Conservation (phyloP, 176 grass and related monocot species). For the Hordeum marinum region DNA sequence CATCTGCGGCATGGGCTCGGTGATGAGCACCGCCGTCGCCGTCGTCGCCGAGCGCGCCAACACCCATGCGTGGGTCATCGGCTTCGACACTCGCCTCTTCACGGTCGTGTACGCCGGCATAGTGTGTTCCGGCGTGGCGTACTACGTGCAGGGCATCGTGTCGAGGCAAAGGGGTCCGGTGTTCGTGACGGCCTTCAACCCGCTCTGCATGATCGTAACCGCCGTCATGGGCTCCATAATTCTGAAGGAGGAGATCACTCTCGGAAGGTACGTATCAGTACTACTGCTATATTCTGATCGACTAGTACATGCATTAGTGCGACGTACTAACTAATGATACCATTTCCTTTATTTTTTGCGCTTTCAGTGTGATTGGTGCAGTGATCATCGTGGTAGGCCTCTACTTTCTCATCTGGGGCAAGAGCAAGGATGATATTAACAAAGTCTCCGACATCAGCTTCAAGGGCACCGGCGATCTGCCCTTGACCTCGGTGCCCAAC, state of each 20-base stretch:
- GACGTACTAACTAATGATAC: neutral
- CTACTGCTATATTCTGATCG: neutral
- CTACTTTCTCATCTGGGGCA: conserved; percentile 91
- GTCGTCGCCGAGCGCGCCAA: conserved; percentile 50
- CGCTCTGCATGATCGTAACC: too few species aligned
- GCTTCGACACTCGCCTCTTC: too few species aligned
- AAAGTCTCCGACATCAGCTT: conserved; percentile 4
- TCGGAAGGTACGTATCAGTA: conserved; percentile 48
- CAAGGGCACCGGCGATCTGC: conserved; percentile 45
- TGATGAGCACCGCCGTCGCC: conserved; percentile 53
- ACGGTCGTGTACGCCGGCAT: too few species aligned
- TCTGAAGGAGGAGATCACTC: conserved; percentile 44
- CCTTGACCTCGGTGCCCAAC: conserved; percentile 16
- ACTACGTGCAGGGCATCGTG: too few species aligned
- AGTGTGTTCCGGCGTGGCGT: too few species aligned
- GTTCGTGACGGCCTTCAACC: conserved; percentile 82
- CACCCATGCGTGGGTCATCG: conserved; percentile 27
- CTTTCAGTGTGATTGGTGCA: conserved; percentile 80
- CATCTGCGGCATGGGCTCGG: conserved; percentile 62
- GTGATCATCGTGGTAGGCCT: conserved; percentile 82
- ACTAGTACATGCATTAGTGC: neutral
- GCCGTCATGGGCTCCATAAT: too few species aligned
- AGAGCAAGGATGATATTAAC: conserved; percentile 49
- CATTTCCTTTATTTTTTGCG: too few species aligned
- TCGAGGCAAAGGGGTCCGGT: conserved; percentile 54